Evolutionary conservation across 2,329 filamentous ascomycete genomes (phyloP).

Genomic region (Colletotrichum incanum): DNA sequence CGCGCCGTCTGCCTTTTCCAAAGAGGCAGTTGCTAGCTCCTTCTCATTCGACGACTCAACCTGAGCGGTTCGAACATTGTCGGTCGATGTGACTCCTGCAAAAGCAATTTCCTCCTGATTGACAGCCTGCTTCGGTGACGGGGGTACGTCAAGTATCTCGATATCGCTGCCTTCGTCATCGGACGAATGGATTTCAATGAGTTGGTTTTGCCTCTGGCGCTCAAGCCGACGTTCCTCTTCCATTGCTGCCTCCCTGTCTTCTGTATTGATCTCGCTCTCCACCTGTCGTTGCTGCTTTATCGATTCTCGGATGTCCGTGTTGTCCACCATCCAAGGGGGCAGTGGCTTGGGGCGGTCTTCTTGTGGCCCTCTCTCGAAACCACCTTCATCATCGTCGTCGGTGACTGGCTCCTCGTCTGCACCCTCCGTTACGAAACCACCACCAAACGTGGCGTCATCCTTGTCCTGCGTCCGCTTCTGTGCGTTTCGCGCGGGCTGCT

Average conservation of each 20-base stretch:
- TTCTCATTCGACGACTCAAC: background rate
- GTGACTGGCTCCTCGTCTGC: constrained; percentile 46
- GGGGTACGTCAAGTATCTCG: constrained; percentile 69
- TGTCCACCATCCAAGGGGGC: constrained; percentile 81
- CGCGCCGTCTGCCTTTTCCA: background rate
- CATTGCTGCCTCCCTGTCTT: constrained; percentile 71
- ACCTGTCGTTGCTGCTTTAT: constrained; percentile 71
- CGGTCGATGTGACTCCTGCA: constrained; percentile 32
- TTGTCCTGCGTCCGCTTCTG: constrained; percentile 28
- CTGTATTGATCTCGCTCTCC: constrained; percentile 75
- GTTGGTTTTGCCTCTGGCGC: constrained; percentile 60
- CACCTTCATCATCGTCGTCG: constrained; percentile 70
- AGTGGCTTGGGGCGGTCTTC: constrained; percentile 70
- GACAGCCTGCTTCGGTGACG: constrained; percentile 48
- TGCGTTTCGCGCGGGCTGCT: constrained; percentile 35
- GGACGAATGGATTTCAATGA: constrained; percentile 76
- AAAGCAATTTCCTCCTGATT: background rate
- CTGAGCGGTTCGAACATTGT: background rate
- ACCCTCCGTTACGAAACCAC: constrained; percentile 55
- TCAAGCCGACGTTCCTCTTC: constrained; percentile 68
- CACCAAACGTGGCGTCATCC: constrained; percentile 49
- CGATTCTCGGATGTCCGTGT: constrained; percentile 77
- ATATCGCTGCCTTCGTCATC: constrained; percentile 72
- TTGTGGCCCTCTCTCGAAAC: constrained; percentile 71
- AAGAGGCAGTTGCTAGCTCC: background rate